Evolutionary conservation across 192 early-diverging fungal species (phyloP), one percentile per base, ranked within the genome.

Genomic region (Coemansia sp.): DNA sequence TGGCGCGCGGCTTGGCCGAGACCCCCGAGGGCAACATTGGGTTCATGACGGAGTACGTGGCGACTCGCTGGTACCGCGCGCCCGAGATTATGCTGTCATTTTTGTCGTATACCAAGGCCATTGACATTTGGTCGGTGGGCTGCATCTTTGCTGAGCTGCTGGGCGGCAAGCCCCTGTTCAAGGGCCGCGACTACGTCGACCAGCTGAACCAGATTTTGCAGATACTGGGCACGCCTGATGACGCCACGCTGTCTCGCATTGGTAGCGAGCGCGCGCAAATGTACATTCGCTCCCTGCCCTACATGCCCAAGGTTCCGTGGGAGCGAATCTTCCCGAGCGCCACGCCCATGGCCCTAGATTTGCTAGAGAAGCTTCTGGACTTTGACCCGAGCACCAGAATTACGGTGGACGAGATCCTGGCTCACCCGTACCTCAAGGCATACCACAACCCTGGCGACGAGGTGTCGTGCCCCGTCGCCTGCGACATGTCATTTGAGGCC

Each of bases 31-130:
- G 84, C 38, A 92, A 93, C 56, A 88, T 90, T 60, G 95, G 94
- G 2, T 98, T 96, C 71, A 98, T 98, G 94, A 99, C 98, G 19
- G 98, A 99, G 79, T 99, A 99, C 65, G 98, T 99, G 29, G 98
- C 98, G 40, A 99, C 98, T n/a, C 84, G 98, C 68, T 99, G 96
- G 96, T 99, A 98, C 83, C 87, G 98, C 47, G 95, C 98, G 15
- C 98, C 98, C 20, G 98, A 99, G 69, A 94, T 99, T 66, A 96
- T 99, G 92, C 85, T 99, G 41, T 95, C 94, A 59, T 98, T 98
- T 84, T 90, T 94, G 64, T 92, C 87, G 57, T 99, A 99, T 84
- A 98, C 96, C 63, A 99, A 99, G 90, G 97, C 98, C 29, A 98
- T 94, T 65, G 98, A 98, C 70, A 97, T 98, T 87, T 98, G 96